Base-by-base conservation (phyloP, 805 yeast genomes). In the Candida corydali region DNA sequence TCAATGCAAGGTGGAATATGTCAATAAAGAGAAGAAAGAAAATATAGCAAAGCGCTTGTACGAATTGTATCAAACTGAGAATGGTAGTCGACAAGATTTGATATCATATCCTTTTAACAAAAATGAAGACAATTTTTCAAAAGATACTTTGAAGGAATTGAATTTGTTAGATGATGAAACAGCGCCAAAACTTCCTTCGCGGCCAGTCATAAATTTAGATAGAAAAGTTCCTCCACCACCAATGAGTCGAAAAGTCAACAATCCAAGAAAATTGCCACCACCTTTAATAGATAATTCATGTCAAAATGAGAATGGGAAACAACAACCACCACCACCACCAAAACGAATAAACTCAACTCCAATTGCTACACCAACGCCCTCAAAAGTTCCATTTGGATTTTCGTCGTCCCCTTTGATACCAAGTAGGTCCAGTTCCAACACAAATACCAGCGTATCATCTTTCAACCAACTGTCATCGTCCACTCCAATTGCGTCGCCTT, bases 1-100 rank as follows among this genome's bases (percentile, higher is more conserved):
- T 52, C 63, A 69, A 23, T 76, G 85, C 10, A 67, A 62, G 14
- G 89, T 86, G 14, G 73, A 76, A 37, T 74, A 85, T 38, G 70
- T 89, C 22, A 83, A 93, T 43, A 57, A 56, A 19, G 47, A 37
- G 6, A 62, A 58, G 49, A 63, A 57, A 36, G 33, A 43, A 12
- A 39, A 46, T 15, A 49, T 68, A 38, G 36, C 61, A 8, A 54
- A 52, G 30, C 40, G 47, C 15, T 49, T 59, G 30, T 63, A 63
- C 44, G 46, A 50, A 2, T 41, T 43, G 4, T 66, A 54, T 40
- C 64, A 61, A 40, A 28, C 43, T 2, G 59, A 61, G 29, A 49
- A 61, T 39, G 59, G 42, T 6, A 27, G 16, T 26, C 23, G 14
- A 5, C 32, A 24, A 29, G 43, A 42, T 22, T 36, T 43, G 29